Conservation (phyloP, 2,329 filamentous ascomycete genomes). For the Peltaster fructicola region DNA sequence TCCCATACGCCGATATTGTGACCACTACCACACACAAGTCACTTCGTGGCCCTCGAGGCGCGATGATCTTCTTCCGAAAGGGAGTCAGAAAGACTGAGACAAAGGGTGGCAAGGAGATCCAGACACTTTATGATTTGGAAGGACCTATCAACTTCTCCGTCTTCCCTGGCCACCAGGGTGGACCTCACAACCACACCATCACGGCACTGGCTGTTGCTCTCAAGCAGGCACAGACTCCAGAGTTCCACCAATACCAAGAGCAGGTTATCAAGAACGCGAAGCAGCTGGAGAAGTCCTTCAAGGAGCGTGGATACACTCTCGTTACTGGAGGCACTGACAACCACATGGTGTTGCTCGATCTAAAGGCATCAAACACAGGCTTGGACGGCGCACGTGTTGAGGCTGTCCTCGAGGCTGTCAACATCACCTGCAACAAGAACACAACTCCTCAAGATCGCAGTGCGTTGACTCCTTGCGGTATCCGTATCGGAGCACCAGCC, state of each 20-base stretch:
- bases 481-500: slow-evolving; percentile 90
- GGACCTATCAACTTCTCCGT: slow-evolving; percentile 96
- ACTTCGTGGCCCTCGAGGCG: slow-evolving; percentile 86
- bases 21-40: slow-evolving; percentile 99
- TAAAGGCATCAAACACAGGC: slow-evolving; percentile 50
- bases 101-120: slow-evolving; percentile 68
- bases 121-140: slow-evolving; percentile 76
- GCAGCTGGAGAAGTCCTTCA: slow-evolving; percentile 63
- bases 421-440: slow-evolving; percentile 99
- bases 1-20: slow-evolving; percentile 83
- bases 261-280: slow-evolving; percentile 88
- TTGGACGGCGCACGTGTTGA: slow-evolving; percentile 93
- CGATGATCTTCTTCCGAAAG: slow-evolving; percentile 99
- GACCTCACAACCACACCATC: slow-evolving; percentile 99
- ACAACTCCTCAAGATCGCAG: slow-evolving; percentile 94
- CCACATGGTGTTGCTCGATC: slow-evolving; percentile 90
- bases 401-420: slow-evolving; percentile 90
- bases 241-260: slow-evolving; percentile 89
- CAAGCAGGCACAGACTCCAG: slow-evolving; percentile 76
- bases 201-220: slow-evolving; percentile 88
- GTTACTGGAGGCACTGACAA: slow-evolving; percentile 93
- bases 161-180: slow-evolving; percentile 96
- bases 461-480: slow-evolving; percentile 80
- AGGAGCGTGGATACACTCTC: slow-evolving; percentile 74
- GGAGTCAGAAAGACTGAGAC: slow-evolving; percentile 76